Conservation (phyloP, 2,329 filamentous ascomycete species). For the Fusarium mangiferae region DNA sequence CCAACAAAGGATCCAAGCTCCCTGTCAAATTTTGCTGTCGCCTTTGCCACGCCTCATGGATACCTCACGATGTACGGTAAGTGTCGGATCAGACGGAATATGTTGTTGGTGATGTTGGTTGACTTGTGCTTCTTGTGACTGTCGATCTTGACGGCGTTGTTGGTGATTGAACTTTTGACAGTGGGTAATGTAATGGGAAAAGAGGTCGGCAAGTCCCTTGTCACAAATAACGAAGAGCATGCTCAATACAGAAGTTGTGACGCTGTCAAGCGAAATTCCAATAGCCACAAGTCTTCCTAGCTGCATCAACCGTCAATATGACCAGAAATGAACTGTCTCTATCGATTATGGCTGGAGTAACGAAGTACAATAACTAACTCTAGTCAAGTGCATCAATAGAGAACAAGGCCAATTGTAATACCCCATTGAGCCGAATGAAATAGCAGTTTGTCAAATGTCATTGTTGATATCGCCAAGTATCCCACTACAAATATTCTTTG, state of each 20-base stretch:
- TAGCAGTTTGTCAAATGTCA: not conserved
- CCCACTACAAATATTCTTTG: not conserved
- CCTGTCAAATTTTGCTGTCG: not conserved
- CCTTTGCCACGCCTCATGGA: conserved; percentile 6
- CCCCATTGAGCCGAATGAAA: not conserved
- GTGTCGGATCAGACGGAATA: not conserved
- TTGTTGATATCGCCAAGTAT: not conserved
- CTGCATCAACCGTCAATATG: not conserved
- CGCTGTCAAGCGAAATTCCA: not conserved
- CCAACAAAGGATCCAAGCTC: conserved; percentile 27
- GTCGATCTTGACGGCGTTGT: not conserved
- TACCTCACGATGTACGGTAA: not conserved
- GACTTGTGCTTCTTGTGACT: not conserved
- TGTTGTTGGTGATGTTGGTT: conserved; percentile 4
- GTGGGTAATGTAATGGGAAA: not conserved
- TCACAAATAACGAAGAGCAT: not conserved
- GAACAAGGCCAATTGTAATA: not conserved
- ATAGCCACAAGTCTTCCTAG: not conserved
- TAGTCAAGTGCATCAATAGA: too few relatives aligned
- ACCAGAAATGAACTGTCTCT: not conserved
- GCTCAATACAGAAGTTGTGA: not conserved
- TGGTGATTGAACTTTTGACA: not conserved
- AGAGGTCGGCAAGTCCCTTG: not conserved
- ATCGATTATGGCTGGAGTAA: not conserved
- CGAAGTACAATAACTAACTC: too few relatives aligned